phyloP scores from a whole-genome alignment of 345 rosid genomes.

The Syzygium jambos region DNA sequence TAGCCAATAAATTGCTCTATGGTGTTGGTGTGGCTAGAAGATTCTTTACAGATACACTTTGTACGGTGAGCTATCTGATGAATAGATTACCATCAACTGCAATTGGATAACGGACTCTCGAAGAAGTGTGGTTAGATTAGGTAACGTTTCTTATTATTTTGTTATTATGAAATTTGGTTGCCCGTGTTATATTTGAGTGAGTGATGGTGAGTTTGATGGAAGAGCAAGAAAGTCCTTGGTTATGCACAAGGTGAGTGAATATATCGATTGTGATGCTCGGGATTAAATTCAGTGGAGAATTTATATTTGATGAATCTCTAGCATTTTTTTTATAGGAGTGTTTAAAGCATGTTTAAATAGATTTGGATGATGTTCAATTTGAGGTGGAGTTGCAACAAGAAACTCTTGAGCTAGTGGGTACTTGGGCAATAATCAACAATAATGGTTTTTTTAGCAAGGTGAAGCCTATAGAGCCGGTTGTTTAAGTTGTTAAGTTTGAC shows the following conservation, averaged over 20 bases:
- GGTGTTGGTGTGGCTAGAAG: not conserved
- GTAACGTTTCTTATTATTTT: rapidly evolving
- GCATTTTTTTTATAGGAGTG: not conserved
- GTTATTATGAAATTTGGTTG: not conserved
- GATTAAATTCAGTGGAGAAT: not conserved
- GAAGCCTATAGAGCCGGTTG: not conserved
- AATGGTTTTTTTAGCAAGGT: not conserved
- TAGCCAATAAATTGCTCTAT: not conserved
- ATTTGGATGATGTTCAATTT: rapidly evolving
- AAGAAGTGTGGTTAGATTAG: not conserved
- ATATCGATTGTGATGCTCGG: not conserved
- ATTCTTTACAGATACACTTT: rapidly evolving
- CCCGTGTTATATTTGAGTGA: not conserved
- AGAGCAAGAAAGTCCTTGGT: not conserved
- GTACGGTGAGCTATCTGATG: rapidly evolving
- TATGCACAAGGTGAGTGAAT: not conserved
- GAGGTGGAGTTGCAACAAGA: not conserved
- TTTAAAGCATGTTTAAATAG: not conserved
- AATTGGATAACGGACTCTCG: not conserved
- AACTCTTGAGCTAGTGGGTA: not conserved
- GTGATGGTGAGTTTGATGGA: not conserved
- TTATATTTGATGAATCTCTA: not conserved
- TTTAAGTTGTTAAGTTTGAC: not conserved
- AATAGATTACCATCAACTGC: not conserved
- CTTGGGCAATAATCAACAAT: rapidly evolving